Percentiles rank a stretch among this genome's conserved stretches.
phyloP scores from a whole-genome alignment of 108 stramenopile species.

The Skeletonema menzelii region DNA sequence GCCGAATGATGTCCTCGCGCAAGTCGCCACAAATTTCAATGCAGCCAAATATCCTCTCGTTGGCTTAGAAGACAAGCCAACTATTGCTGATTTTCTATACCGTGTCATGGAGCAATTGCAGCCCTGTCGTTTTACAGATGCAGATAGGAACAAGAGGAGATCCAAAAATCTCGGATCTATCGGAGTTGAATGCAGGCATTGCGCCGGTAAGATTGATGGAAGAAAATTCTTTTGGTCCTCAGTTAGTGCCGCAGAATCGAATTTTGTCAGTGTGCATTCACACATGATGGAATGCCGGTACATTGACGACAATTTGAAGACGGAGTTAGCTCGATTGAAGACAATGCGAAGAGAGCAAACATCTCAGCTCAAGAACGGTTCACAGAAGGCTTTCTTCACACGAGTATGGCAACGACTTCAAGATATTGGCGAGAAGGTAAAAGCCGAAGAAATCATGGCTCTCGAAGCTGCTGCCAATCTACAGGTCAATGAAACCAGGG shows the following conservation, averaged over 20 bases:
- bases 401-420: slow-evolving; percentile 85
- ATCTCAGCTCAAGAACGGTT: slow-evolving; percentile 72
- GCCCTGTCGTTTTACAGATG: slow-evolving; percentile 89
- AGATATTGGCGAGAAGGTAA: slow-evolving; percentile 3
- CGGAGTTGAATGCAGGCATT: slow-evolving; percentile 92
- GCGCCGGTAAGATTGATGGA: slow-evolving; percentile 85
- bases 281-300: slow-evolving; percentile 88
- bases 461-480: slow-evolving; percentile 1
- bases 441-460: neutral
- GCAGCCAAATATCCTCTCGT: slow-evolving; percentile 61
- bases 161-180: slow-evolving; percentile 86
- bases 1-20: slow-evolving; percentile 73
- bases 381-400: slow-evolving; percentile 88
- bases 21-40: slow-evolving; percentile 69
- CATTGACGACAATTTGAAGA: slow-evolving; percentile 67
- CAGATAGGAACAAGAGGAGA: slow-evolving; percentile 88
- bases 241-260: slow-evolving; percentile 89
- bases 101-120: slow-evolving; percentile 89
- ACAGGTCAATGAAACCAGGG: neutral
- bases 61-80: slow-evolving; percentile 78
- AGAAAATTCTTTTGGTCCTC: slow-evolving; percentile 93
- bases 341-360: slow-evolving; percentile 86
- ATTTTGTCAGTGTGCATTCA: slow-evolving; percentile 91
- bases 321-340: slow-evolving; percentile 66
- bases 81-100: slow-evolving; percentile 87